Base-by-base conservation (phyloP, 164 flowering plant genomes). In the Annona cherimola region DNA sequence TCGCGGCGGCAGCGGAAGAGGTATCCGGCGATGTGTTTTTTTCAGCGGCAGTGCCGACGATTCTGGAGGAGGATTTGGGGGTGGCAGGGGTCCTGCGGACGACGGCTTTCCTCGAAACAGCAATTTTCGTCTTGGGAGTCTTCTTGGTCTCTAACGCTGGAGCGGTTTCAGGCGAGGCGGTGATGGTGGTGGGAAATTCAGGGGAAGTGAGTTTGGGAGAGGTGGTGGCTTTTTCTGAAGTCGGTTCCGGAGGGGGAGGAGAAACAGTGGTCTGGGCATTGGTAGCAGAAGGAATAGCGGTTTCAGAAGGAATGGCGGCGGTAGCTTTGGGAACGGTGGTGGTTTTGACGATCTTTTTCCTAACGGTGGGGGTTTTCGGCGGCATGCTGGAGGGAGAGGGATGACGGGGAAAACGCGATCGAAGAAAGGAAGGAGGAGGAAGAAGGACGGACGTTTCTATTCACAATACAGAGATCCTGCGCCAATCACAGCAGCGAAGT, bases 261-360 rank as follows among this genome's bases (percentile, higher is more conserved):
- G n/a, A n/a, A n/a, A n/a, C 20, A 12, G 44, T 63, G 60, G 42
- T 8, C 9, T 16, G 43, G 59, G 26, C 11, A 11, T 19, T 61
- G 14, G 57, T 39, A 57, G 54, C 20, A 7, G 55, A 11, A 42
- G 43, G 14, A 4, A 66, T 4, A 2, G 54, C 5, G 3, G 73
- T 11, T 61, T 45, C 42, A 8, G 73, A 11, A 40, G 57, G 18
- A 55, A 42, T 70, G 45, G 19, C 4, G 4, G 63, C 5, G 40
- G 70, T 26, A 40, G 71, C 41, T 55, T 55, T 40, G 19, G 73
- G 66, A 50, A n/a, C n/a, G n/a, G 73, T 61, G 66, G 67, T 61
- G 73, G 19, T 61, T 62, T 71, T 63, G 55, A 41, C 20, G 68
- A 61, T 35, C 64, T 11, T 62, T 63, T 45, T 71, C 26, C 63